Evolutionary conservation across 2,329 filamentous ascomycete species (phyloP), one percentile per base, ranked within the genome.

Genomic region (Macrophomina pseudophaseolina): DNA sequence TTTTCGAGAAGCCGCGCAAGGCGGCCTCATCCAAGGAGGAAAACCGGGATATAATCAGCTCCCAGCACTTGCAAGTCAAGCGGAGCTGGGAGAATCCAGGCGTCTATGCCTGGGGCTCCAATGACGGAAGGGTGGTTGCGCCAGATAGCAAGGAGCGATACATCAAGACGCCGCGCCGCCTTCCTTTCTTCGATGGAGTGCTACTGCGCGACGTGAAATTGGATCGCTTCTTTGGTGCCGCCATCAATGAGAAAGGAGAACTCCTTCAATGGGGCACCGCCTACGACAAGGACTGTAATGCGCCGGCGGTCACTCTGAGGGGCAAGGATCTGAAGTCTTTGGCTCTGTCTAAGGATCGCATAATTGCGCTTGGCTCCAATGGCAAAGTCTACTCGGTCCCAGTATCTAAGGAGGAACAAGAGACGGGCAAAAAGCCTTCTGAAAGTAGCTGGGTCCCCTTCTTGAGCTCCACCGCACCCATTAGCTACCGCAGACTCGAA

Each of bases 101-200:
- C 1, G 91, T 98, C 0, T 98, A 97, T 79, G 88, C 91, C 5
- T 99, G 95, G 94, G 95, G 95, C 0, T 93, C 91, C 18, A 99
- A 99, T 73, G 82, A 83, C 16, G 92, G 93, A 68, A 87, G 86
- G 71, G 94, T 97, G n/a, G 92, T 91, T 44, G 93, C 94, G 49
- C 93, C 94, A 0, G 89, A 91, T 69, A 94, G 91, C 8, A 85
- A 90, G 62, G 93, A 97, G 65, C 81, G 83, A 35, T 86, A 90
- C 69, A 84, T 98, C 76, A 97, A 97, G 80, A 88, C 86, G 1
- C 94, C 95, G 14, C 84, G 90, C 67, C 86, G 93, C 67, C 88
- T 98, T 73, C 71, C 85, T 0, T 95, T 90, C 78, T 98, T 99
- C 74, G 89, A 98, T 74, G 91, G 90, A 35, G 87, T 92, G 78